Percentiles rank a stretch among this genome's conserved stretches.
These are phyloP conservation scores for Xylaria polymorpha DNA, from an alignment of 2,329 filamentous ascomycete genomes.

Conservation along the genomic window DNA sequence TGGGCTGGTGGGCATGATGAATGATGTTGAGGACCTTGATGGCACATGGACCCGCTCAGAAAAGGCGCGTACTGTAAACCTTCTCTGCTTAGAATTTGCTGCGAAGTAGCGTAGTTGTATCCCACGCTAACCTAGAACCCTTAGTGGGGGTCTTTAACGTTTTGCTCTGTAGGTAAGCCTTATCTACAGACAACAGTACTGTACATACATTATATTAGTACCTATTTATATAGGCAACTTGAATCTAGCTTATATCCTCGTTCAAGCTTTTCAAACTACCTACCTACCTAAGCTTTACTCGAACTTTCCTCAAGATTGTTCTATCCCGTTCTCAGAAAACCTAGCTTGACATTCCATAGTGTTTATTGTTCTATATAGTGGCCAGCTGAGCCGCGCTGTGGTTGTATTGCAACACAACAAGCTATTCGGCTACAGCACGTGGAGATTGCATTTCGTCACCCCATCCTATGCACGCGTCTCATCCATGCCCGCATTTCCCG, in stretches of 20 bases:
- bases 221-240: not conserved
- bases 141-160: not conserved
- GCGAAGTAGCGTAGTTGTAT: not conserved
- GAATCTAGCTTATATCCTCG: not conserved
- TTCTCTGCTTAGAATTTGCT: constrained; percentile 1
- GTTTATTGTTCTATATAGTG: not conserved
- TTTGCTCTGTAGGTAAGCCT: not conserved
- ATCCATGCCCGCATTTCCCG: not conserved
- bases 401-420: constrained; percentile 13
- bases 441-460: constrained; percentile 16
- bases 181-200: too few relatives aligned
- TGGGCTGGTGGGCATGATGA: constrained; percentile 26
- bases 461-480: constrained; percentile 2
- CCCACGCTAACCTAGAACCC: not conserved
- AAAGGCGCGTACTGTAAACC: not conserved
- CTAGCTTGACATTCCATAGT: not conserved
- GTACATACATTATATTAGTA: too few relatives aligned
- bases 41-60: constrained; percentile 23
- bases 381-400: constrained; percentile 15
- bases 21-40: constrained; percentile 34
- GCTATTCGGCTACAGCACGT: constrained; percentile 23
- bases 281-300: not conserved
- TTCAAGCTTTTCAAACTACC: not conserved
- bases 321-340: not conserved
- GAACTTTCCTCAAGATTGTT: not conserved